A percentile compares a stretch with the other conserved stretches of the same genome.
phyloP scores from a whole-genome alignment of 371 early-diverging fungal species.

The Rhizopus delemar region DNA sequence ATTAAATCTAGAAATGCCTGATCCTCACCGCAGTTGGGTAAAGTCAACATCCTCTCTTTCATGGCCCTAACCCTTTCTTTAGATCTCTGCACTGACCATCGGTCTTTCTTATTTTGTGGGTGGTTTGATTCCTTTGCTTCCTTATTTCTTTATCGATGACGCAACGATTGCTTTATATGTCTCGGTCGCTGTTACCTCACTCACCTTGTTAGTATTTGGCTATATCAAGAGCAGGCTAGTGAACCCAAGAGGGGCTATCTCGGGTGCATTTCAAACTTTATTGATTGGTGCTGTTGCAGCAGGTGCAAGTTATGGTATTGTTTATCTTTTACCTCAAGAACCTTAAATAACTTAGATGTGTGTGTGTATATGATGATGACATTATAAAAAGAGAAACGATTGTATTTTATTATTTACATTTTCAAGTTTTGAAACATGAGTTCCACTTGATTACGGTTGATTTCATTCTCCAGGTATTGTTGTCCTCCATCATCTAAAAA shows the following conservation, averaged over 20 bases:
- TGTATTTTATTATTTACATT: constrained; percentile 16
- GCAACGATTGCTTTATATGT: constrained; percentile 52
- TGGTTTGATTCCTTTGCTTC: constrained; percentile 71
- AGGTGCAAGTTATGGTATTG: constrained; percentile 51
- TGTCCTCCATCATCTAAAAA: constrained; percentile 40
- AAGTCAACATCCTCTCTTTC: neutral
- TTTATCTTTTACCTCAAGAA: constrained; percentile 41
- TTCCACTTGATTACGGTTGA: constrained; percentile 37
- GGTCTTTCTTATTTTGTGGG: constrained; percentile 71
- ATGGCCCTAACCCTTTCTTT: neutral
- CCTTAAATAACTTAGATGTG: constrained; percentile 3
- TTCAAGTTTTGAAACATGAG: constrained; percentile 32
- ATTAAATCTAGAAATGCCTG: constrained; percentile 65
- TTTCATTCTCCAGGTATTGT: constrained; percentile 36
- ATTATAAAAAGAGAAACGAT: too few relatives aligned
- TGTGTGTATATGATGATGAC: too few relatives aligned
- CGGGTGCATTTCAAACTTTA: constrained; percentile 61
- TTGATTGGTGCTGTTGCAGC: constrained; percentile 69
- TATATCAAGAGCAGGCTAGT: constrained; percentile 60
- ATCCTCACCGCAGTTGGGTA: constrained; percentile 63
- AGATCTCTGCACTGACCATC: constrained; percentile 68
- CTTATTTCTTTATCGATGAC: constrained; percentile 60
- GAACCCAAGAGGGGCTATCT: constrained; percentile 50
- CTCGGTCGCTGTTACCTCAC: constrained; percentile 59
- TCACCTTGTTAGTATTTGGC: constrained; percentile 67